A percentile compares a stretch with the other conserved stretches of the same genome.
phyloP scores from a whole-genome alignment of 495 filamentous ascomycete genomes.

The Letharia lupina region DNA sequence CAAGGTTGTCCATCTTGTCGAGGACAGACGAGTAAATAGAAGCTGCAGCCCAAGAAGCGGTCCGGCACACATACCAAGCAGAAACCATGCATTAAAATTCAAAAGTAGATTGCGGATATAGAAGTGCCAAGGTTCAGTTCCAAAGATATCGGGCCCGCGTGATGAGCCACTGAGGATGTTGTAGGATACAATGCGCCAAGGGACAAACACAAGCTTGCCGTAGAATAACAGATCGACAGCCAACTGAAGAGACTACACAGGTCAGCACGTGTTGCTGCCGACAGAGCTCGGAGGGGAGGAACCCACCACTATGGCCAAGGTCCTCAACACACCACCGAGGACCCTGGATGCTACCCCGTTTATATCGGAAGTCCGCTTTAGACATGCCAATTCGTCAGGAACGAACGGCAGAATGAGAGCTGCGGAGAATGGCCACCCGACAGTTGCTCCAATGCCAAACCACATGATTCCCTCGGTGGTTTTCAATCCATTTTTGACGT shows the following conservation, averaged over 20 bases:
- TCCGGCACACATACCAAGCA: slow-evolving; percentile 65
- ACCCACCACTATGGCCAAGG: slow-evolving; percentile 62
- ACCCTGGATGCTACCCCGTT: slow-evolving; percentile 49
- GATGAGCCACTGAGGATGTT: slow-evolving; percentile 77
- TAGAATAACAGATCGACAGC: slow-evolving; percentile 75
- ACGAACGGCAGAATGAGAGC: slow-evolving; percentile 77
- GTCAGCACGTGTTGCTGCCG: slow-evolving; percentile 6
- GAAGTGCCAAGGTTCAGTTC: slow-evolving; percentile 94
- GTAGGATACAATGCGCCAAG: slow-evolving; percentile 91
- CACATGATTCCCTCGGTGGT: slow-evolving; percentile 79
- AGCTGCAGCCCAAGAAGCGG: slow-evolving; percentile 52
- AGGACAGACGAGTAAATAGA: slow-evolving; percentile 32
- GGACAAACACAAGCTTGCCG: slow-evolving; percentile 63
- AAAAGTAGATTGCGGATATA: slow-evolving; percentile 85
- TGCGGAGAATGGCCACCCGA: slow-evolving; percentile 93
- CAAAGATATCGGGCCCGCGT: slow-evolving; percentile 85
- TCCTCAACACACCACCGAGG: slow-evolving; percentile 57
- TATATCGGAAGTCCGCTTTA: slow-evolving; percentile 48
- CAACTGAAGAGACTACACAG: slow-evolving; percentile 46
- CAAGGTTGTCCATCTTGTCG: slow-evolving; percentile 42
- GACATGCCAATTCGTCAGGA: slow-evolving; percentile 63
- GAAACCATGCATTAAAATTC: slow-evolving; percentile 94
- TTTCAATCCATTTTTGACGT: slow-evolving; percentile 65
- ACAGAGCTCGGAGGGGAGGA: neutral
- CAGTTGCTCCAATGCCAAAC: slow-evolving; percentile 80